Evolutionary conservation across 805 yeast species (phyloP), one percentile per base, ranked within the genome.

Genomic region (Brettanomyces custersianus): DNA sequence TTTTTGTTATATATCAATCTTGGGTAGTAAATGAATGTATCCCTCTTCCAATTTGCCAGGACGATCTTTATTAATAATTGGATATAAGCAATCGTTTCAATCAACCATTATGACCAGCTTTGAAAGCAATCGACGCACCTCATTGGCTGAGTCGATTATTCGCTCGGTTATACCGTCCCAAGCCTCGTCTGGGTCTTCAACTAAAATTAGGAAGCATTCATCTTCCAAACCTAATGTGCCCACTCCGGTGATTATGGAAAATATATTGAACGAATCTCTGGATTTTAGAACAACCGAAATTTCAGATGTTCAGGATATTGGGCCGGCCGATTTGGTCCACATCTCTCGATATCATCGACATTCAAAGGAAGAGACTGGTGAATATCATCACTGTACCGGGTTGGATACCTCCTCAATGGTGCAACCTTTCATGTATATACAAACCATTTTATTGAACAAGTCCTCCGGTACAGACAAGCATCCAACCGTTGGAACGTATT

Each of bases 301-400:
- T 17, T 48, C 65, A 0, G 49, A 63, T 7, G 69, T 68, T 41
- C 56, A 53, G 36, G 77, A 77, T n/a, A 50, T 80, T 17, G 94
- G 94, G 0, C 84, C 87, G 2, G 80, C 87, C 3, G 94, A 83
- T 55, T 60, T 82, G 39, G 74, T 78, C 3, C 81, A 68, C 45
- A 44, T 65, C n/a, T 57, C 70, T n/a, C 52, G 57, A 22, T 60
- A 60, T 38, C 67, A 70, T 31, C 63, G 61, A 38, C 58, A 65
- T 31, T 54, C 62, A 15, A 59, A 55, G 10, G 65, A 67, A 37
- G 80, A 74, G 39, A 57, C 62, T 11, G 77, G 78, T 8, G 66
- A 72, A 23, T 74, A 72, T 43, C 80, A 74, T 45, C 68, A 62
- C 50, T 66, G 66, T 20, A 60, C 68, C 11, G 81, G 81, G 2